Evolutionary conservation across 371 early-diverging fungal species (phyloP).

Genomic region (Nematocida ironsii): DNA sequence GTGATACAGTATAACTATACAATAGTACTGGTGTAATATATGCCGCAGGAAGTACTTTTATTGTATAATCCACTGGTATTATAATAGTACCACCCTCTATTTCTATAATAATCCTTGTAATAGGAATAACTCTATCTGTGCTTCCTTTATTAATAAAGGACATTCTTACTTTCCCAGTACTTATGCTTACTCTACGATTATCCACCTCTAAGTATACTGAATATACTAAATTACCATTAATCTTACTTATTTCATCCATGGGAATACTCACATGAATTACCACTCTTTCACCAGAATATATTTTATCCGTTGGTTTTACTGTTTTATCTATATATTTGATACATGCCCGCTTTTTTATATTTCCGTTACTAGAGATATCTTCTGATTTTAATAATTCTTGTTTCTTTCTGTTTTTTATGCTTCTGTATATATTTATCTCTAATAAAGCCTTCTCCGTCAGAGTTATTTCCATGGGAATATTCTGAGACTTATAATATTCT

Average conservation of each 20-base stretch:
- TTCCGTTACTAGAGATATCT: background rate
- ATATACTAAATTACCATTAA: background rate
- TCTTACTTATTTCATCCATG: background rate
- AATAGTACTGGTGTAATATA: background rate
- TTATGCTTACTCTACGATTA: background rate
- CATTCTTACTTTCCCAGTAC: background rate
- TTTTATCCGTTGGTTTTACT: background rate
- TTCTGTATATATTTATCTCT: background rate
- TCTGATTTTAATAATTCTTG: background rate
- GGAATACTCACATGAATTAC: background rate
- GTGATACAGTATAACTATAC: background rate
- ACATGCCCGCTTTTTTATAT: background rate
- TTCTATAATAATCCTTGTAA: background rate
- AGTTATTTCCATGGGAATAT: background rate
- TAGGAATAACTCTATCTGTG: background rate
- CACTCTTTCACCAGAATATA: constrained; percentile 5
- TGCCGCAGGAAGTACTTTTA: background rate
- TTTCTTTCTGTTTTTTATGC: background rate
- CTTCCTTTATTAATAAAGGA: background rate
- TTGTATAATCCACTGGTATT: background rate
- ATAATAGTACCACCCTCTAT: background rate
- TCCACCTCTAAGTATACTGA: background rate
- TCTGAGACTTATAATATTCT: background rate
- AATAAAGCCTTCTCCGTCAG: background rate
- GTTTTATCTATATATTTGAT: background rate